Base-by-base conservation (phyloP, 768 basidiomycete genomes). In the Psilocybe sp. region DNA sequence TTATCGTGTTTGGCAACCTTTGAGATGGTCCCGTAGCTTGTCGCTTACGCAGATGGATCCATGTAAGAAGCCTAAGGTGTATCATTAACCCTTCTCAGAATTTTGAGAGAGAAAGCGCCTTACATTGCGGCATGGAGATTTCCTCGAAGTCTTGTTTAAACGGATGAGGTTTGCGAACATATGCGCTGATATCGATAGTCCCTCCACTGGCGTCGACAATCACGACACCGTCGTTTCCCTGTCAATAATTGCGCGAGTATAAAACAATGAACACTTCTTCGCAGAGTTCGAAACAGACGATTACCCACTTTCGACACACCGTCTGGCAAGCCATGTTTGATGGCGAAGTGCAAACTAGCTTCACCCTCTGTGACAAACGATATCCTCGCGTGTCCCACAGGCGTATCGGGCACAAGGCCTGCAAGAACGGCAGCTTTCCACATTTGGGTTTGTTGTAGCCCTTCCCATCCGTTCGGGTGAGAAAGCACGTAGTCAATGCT, bases 391-490 rank as follows among this genome's bases (percentile, higher is more conserved):
- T 68, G 71, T 0, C 69, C 75, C 9, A 65, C 66, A 2, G 55
- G 42, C 0, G 57, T 66, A 49, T 75, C 62, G 1, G 73, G 64
- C 5, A 85, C 63, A n/a, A 86, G 67, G 3, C 79, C 77, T 0
- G 79, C 82, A 14, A 63, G 45, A 4, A 75, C 64, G 0, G 80
- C 80, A 0, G 83, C 82, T 18, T 64, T 53, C 3, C 82, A 72
- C 67, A 86, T 79, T 53, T 74, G 66, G 7, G 60, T 64, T 53
- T 83, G 83, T 50, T 85, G 82, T 1, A 59, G 59, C 0, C 79
- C 78, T 48, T 78, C 81, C 81, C 82, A 86, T 0, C 80, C 81
- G 51, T 85, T 85, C 2, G 84, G 84, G 53, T 85, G 82, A 0
- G 75, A 71, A 9, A 86, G 67, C 3, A 86, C 69, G 53, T 74